phyloP scores from a whole-genome alignment of 164 flowering plant species.

The Kalanchoe fedtschenkoi region DNA sequence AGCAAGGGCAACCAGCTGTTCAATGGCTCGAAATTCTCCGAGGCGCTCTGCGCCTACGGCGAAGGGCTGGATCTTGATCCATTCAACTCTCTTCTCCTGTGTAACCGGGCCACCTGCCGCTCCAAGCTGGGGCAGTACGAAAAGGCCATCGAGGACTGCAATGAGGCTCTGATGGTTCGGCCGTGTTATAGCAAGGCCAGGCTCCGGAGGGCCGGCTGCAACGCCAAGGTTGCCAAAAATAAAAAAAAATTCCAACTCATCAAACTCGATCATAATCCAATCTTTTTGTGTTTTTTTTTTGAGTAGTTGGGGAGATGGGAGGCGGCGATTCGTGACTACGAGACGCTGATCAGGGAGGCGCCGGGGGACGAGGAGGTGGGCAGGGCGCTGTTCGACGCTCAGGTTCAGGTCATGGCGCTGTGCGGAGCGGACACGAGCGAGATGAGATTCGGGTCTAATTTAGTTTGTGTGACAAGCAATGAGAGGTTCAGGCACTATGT shows the following conservation, averaged over 20 bases:
- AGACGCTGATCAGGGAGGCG: constrained; percentile 48
- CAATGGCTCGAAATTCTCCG: constrained; percentile 44
- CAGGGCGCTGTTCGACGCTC: constrained; percentile 46
- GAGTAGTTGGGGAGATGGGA: constrained; percentile 70
- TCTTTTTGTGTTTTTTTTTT: neutral
- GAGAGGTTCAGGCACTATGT: constrained; percentile 47
- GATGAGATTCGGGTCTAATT: constrained; percentile 32
- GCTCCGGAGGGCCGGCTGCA: constrained; percentile 61
- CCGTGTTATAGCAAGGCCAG: constrained; percentile 76
- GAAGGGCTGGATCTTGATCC: constrained; percentile 72
- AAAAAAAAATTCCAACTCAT: neutral
- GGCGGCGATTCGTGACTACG: constrained; percentile 68
- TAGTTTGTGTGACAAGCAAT: constrained; percentile 31
- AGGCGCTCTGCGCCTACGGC: constrained; percentile 49
- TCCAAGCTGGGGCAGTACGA: constrained; percentile 65
- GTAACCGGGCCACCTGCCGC: constrained; percentile 77
- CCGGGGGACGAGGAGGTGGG: constrained; percentile 59
- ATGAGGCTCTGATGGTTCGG: constrained; percentile 37
- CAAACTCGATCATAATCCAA: neutral
- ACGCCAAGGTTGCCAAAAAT: constrained; percentile 46
- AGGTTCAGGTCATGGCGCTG: constrained; percentile 39
- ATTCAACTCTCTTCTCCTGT: constrained; percentile 57
- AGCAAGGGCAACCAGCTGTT: constrained; percentile 60
- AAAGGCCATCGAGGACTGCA: constrained; percentile 75
- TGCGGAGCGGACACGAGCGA: constrained; percentile 31